These are phyloP conservation scores for Colletotrichum musicola DNA, from an alignment of 2,329 filamentous ascomycete species.

Conservation along the genomic window DNA sequence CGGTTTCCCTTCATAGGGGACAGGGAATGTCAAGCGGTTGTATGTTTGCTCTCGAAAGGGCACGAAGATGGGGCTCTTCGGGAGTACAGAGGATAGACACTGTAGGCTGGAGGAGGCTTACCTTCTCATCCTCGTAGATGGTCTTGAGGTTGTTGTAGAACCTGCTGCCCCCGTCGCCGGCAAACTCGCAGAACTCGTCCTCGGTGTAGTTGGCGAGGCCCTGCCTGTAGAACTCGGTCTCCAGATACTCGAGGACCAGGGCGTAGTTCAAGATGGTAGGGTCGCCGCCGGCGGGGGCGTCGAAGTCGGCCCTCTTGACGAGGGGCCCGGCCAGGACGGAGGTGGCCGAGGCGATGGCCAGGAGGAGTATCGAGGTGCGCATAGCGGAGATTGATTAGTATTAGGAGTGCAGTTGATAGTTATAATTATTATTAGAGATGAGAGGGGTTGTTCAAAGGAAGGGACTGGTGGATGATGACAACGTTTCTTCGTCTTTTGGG, in stretches of 20 bases:
- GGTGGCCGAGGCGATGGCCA: constrained; percentile 26
- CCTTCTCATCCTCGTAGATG: constrained; percentile 67
- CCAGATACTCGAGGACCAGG: constrained; percentile 67
- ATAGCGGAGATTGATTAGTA: constrained; percentile 1
- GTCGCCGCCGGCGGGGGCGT: constrained; percentile 41
- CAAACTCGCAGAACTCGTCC: constrained; percentile 64
- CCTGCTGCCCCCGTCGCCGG: constrained; percentile 54
- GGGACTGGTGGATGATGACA: constrained; percentile 6
- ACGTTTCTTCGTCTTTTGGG: not conserved
- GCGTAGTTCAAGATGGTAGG: constrained; percentile 60
- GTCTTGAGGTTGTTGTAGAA: constrained; percentile 71
- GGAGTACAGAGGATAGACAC: not conserved
- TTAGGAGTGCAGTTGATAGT: not conserved
- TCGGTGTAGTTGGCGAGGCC: constrained; percentile 69
- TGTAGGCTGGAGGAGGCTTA: not conserved
- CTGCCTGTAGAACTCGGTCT: constrained; percentile 72
- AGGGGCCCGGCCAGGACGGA: constrained; percentile 29
- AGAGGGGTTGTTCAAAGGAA: not conserved
- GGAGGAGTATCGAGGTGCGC: constrained; percentile 29
- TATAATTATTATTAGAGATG: not conserved
- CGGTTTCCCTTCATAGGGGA: too few species aligned
- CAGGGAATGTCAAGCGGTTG: too few species aligned
- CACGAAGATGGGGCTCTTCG: not conserved
- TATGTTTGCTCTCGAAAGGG: not conserved
- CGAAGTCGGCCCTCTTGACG: constrained; percentile 40